A percentile compares a stretch with the other conserved stretches of the same genome.
Evolutionary conservation across 2,329 filamentous ascomycete genomes (phyloP).

Genomic region (Apiospora rasikravindrae): DNA sequence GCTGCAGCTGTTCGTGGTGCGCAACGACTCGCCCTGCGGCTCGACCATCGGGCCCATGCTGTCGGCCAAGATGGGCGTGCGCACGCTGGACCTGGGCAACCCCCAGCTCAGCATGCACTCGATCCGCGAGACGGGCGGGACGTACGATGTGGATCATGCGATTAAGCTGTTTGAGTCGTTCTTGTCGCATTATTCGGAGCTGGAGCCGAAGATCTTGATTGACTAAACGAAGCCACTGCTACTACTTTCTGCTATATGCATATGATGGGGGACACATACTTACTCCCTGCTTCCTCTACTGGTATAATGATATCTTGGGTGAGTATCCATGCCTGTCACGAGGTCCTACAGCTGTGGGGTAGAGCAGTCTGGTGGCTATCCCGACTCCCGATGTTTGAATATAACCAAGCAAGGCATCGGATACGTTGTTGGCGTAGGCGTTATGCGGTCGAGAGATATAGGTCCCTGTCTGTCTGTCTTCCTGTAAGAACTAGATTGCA

Average conservation of each 20-base stretch:
- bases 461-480: not conserved
- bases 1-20: constrained; percentile 92
- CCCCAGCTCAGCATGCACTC: constrained; percentile 96
- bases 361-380: no score
- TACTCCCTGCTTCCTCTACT: no score
- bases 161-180: constrained; percentile 88
- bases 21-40: constrained; percentile 93
- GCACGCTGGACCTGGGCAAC: constrained; percentile 92
- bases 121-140: constrained; percentile 90
- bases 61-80: constrained; percentile 80
- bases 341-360: no score
- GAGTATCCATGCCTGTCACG: no score
- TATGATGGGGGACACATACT: not conserved
- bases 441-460: no score
- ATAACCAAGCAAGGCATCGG: no score
- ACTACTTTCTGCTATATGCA: not conserved
- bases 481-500: not conserved
- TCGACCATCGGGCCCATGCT: constrained; percentile 99
- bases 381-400: no score
- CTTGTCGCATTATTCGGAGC: constrained; percentile 79
- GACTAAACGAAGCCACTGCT: constrained; percentile 58
- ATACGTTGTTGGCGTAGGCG: no score
- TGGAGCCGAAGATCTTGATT: constrained; percentile 83
- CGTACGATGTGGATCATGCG: constrained; percentile 84
- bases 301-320: no score